phyloP scores from a whole-genome alignment of 495 filamentous ascomycete genomes.

The Penicillium canescens region DNA sequence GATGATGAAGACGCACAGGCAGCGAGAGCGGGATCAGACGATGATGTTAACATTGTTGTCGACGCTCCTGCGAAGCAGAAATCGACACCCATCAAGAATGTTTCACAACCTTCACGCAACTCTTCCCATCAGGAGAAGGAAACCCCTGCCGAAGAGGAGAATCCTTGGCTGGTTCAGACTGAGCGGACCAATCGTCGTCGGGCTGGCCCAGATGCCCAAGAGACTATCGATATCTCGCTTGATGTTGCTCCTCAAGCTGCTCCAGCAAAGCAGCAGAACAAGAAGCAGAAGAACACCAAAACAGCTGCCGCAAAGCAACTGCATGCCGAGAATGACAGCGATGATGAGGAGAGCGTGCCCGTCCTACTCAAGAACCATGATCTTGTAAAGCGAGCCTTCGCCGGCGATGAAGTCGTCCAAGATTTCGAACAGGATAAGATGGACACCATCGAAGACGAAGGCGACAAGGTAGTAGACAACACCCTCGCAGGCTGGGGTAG shows the following conservation, averaged over 20 bases:
- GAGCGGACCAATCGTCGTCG: constrained; percentile 39
- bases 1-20: constrained; percentile 48
- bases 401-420: constrained; percentile 81
- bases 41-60: constrained; percentile 24
- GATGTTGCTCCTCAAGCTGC: constrained; percentile 24
- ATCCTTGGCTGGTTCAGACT: constrained; percentile 52
- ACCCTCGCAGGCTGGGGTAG: constrained; percentile 91
- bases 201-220: constrained; percentile 30
- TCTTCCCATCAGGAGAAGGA: constrained; percentile 20
- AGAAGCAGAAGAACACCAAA: constrained; percentile 23
- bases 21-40: constrained; percentile 20
- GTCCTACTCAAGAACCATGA: constrained; percentile 75
- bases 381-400: constrained; percentile 82
- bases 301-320: constrained; percentile 19
- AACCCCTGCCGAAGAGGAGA: constrained; percentile 33
- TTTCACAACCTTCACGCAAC: constrained; percentile 16
- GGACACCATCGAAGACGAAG: constrained; percentile 72
- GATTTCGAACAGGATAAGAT: constrained; percentile 83
- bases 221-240: constrained; percentile 41
- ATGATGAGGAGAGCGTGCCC: constrained; percentile 60
- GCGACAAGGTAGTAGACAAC: constrained; percentile 79
- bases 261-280: constrained; percentile 8
- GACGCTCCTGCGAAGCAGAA: constrained; percentile 27
- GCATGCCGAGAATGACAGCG: constrained; percentile 41
- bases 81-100: constrained; percentile 18